Base-by-base conservation (phyloP, 495 filamentous ascomycete genomes). In the Mycothermus thermophilus region DNA sequence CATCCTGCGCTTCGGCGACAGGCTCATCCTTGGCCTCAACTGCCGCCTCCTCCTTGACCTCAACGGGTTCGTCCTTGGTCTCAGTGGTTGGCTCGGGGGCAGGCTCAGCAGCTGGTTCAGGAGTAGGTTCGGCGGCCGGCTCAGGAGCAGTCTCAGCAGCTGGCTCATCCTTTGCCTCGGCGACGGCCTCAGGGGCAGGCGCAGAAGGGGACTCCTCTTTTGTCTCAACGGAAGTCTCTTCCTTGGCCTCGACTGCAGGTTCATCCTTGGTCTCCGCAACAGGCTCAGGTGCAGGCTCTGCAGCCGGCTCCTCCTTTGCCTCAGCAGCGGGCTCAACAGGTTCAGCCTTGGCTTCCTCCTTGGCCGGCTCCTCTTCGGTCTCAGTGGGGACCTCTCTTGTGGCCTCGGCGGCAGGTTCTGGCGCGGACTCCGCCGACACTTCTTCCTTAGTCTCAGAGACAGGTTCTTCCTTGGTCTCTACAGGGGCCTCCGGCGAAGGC, bases 251-350 rank as follows among this genome's bases (percentile, higher is more conserved):
- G 4, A 24, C 14, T 11, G 40, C 31, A 19, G 40, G 17, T 23
- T 35, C 33, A 8, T 27, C 23, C 43, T 27, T 19, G 20, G 27
- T 21, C 22, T 25, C 22, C 6, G 11, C 22, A 6, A 11, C 6
- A 25, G 22, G 6, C 4, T 32, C 32, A 10, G 31, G 16, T 20
- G 3, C 29, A 16, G 30, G 1, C 15, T 31, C 27, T 16, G 33
- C 25, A 12, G 29, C 18, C 16, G 34, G n/a, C 35, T 37, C 35
- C 4, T 22, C 34, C 28, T 37, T 33, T 2, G 28, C 14, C 22
- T 37, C 30, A 9, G 21, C 13, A 26, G 23, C 34, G 14, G 43
- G 22, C 14, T 46, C 43, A 23, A 34, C 27, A 13, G 13, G 23
- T 18, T n/a, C 9, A 6, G 8, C n/a, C 14, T 15, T 40, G 32